A percentile compares a stretch with the other conserved stretches of the same genome.
phyloP scores from a whole-genome alignment of 805 yeast genomes.

The Saccharomycopsis guyanensis region DNA sequence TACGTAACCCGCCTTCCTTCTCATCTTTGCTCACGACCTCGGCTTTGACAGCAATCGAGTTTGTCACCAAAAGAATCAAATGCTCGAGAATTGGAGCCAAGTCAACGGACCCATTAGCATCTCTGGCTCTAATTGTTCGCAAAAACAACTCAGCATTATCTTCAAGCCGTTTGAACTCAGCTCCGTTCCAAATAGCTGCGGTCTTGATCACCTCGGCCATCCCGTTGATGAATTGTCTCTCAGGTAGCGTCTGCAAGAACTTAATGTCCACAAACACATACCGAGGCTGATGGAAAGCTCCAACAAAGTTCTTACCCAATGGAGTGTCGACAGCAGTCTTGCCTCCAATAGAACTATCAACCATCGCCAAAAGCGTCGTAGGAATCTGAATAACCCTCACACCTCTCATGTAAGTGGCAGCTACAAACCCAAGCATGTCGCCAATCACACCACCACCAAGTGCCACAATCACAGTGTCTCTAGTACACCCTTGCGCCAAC shows the following conservation, averaged over 20 bases:
- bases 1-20: slow-evolving; percentile 90
- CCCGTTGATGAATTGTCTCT: slow-evolving; percentile 92
- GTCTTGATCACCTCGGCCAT: slow-evolving; percentile 98
- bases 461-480: slow-evolving; percentile 91
- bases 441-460: slow-evolving; percentile 99
- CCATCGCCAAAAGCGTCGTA: slow-evolving; percentile 92
- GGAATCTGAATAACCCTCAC: slow-evolving; percentile 91
- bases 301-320: slow-evolving; percentile 88
- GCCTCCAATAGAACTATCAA: slow-evolving; percentile 96
- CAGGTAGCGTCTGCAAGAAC: slow-evolving; percentile 82
- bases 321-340: slow-evolving; percentile 98
- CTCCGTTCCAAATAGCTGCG: slow-evolving; percentile 95
- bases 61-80: slow-evolving; percentile 69
- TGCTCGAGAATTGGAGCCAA: slow-evolving; percentile 64
- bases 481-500: slow-evolving; percentile 77
- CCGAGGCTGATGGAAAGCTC: slow-evolving; percentile 96
- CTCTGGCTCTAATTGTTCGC: slow-evolving; percentile 47
- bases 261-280: slow-evolving; percentile 82
- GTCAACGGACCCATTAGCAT: slow-evolving; percentile 40
- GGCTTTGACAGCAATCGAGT: slow-evolving; percentile 86
- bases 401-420: slow-evolving; percentile 99
- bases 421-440: slow-evolving; percentile 97
- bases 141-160: slow-evolving; percentile 62
- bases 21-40: slow-evolving; percentile 91
- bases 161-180: slow-evolving; percentile 81